phyloP scores from a whole-genome alignment of 176 grass and related monocot genomes.

The Chloris gayana region DNA sequence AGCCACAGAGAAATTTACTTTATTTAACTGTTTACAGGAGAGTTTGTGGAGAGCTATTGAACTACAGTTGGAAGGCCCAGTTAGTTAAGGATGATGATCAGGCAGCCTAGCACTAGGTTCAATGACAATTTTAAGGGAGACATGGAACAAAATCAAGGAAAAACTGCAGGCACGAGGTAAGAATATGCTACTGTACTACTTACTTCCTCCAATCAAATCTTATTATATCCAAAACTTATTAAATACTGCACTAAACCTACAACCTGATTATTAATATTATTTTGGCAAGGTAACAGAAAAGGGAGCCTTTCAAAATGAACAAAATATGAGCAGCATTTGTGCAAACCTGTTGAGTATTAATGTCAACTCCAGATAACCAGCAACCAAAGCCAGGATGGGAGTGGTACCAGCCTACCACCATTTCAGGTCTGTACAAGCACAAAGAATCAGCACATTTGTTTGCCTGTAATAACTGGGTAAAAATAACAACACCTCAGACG shows the following conservation, averaged over 20 bases:
- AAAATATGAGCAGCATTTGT: not conserved
- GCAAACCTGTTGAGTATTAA: conserved; percentile 95
- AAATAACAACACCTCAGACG: conserved; percentile 18
- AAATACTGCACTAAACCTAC: not conserved
- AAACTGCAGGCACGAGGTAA: not conserved
- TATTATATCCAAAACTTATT: not conserved
- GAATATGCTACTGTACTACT: not conserved
- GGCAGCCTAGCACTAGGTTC: not conserved
- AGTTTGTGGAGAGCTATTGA: not conserved
- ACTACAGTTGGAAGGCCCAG: not conserved
- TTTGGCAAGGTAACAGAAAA: not conserved
- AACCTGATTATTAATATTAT: not conserved
- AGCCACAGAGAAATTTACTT: not conserved
- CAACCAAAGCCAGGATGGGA: conserved; percentile 98
- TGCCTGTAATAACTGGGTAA: not conserved
- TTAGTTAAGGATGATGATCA: not conserved
- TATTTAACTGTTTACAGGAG: not conserved
- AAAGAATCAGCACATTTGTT: conserved; percentile 18
- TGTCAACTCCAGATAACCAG: conserved; percentile 96
- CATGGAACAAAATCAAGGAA: not conserved
- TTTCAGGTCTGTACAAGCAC: conserved; percentile 78
- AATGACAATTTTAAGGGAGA: not conserved
- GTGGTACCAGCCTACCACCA: conserved; percentile 99
- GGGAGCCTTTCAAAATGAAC: not conserved
- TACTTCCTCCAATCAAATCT: not conserved